phyloP scores from a whole-genome alignment of 768 basidiomycete species.

The Lepiota brunneoincarnata region DNA sequence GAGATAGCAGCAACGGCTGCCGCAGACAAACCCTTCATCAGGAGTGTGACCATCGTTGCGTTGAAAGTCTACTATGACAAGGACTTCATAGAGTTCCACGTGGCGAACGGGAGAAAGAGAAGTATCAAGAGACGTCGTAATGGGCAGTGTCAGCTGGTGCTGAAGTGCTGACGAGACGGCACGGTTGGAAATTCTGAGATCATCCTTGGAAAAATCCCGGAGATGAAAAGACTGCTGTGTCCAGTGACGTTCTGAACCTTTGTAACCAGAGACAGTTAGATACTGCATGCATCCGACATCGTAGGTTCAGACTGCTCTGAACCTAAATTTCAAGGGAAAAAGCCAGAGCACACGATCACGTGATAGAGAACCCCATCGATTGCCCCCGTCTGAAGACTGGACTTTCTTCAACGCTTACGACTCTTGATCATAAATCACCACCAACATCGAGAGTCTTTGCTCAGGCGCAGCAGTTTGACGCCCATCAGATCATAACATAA shows the following conservation, averaged over 20 bases:
- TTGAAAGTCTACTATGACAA: background rate
- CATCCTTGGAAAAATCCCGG: conserved; percentile 1
- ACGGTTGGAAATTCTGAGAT: background rate
- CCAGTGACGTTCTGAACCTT: no score
- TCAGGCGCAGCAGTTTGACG: background rate
- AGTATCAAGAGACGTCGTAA: background rate
- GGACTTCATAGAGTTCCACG: background rate
- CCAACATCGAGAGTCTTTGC: no score
- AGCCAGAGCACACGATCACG: no score
- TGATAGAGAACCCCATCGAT: no score
- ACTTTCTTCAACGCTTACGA: no score
- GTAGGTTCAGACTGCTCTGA: no score
- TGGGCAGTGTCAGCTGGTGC: conserved; percentile 1
- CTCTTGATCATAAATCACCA: no score
- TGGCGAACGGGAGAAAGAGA: background rate
- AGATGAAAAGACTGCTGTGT: background rate
- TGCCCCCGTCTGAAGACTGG: no score
- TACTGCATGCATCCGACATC: no score
- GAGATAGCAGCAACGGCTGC: no score
- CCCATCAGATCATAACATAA: background rate
- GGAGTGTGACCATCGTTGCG: background rate
- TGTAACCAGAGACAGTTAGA: no score
- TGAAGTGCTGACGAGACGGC: background rate
- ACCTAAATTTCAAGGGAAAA: no score
- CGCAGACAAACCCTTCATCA: background rate